Evolutionary conservation across 2,329 filamentous ascomycete genomes (phyloP), one percentile per base, ranked within the genome.

Genomic region (Xylaria arbuscula): DNA sequence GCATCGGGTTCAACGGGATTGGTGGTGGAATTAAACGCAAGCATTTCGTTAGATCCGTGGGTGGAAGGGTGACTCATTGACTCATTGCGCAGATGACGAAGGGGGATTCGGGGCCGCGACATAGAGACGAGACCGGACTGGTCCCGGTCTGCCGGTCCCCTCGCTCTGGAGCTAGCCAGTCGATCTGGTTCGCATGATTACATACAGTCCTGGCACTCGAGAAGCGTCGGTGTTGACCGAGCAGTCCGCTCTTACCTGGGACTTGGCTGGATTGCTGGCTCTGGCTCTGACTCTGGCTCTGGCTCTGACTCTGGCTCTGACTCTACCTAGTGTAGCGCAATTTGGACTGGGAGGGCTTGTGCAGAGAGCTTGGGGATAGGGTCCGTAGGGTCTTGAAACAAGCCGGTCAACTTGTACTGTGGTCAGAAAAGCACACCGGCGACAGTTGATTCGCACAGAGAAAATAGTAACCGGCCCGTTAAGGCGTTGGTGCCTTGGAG

Each of bases 391-490:
- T 36, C 28, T 60, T 61, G 60, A 67, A 64, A 64, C 62, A 61
- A 57, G 58, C 59, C 58, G 50, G 63, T 63, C 53, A 54, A 57
- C 48, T 63, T 28, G 58, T 56, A 40, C 66, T 53, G 62, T 62
- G 62, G 65, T 63, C 63, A 71, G 66, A 67, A 64, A 53, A 13
- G 24, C 56, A 36, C 59, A 42, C 53, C 54, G 45, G n/a, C 45
- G 13, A n/a, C n/a, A 38, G 10, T 4, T 28, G 55, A 63, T 64
- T 68, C 58, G 53, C 42, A 62, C 54, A 64, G 47, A 68, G 36
- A 66, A 67, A 70, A 66, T 62, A 70, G 70, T 72, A 72, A 72
- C 40, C 70, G 70, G 70, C 34, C 70, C 70, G 70, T 70, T 72
- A 61, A 64, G 55, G 36, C 17, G 28, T 17, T 54, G 59, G 50